Conservation (phyloP, 495 filamentous ascomycete genomes). For the Aspergillus wentii region DNA sequence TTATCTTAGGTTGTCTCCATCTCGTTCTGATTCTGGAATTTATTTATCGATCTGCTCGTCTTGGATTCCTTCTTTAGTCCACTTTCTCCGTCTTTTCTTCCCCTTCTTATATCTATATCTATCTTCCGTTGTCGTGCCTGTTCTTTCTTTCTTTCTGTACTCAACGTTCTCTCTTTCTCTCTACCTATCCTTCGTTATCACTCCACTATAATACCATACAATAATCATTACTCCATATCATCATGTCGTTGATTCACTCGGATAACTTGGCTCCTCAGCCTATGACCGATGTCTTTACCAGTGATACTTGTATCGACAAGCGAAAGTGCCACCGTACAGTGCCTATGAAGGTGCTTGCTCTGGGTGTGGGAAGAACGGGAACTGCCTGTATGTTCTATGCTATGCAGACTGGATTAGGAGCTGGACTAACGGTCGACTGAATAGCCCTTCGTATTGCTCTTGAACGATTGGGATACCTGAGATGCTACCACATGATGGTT, state of each 20-base stretch:
- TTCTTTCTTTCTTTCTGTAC: background rate
- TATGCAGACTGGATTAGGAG: too few relatives aligned
- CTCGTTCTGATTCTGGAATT: too few relatives aligned
- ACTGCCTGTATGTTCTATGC: conserved; percentile 57
- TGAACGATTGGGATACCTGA: conserved; percentile 53
- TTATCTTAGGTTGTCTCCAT: too few relatives aligned
- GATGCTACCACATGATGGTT: conserved; percentile 66
- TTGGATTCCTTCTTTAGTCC: background rate
- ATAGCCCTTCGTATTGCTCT: conserved; percentile 56
- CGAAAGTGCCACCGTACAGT: conserved; percentile 58
- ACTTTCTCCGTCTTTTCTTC: background rate
- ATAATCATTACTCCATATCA: conserved; percentile 11
- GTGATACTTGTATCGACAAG: conserved; percentile 57
- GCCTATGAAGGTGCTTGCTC: conserved; percentile 60
- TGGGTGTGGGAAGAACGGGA: conserved; percentile 62
- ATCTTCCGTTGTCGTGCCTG: too few relatives aligned
- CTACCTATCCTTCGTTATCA: background rate
- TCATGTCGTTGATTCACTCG: conserved; percentile 39
- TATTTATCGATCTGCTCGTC: conserved; percentile 1
- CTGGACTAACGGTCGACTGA: conserved; percentile 11
- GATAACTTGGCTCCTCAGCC: conserved; percentile 44
- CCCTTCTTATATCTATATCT: too few relatives aligned
- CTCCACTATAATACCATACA: conserved; percentile 6
- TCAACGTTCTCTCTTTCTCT: too few relatives aligned
- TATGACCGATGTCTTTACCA: conserved; percentile 43